phyloP scores from a whole-genome alignment of 306 rosid genomes.

The Ormosia emarginata region DNA sequence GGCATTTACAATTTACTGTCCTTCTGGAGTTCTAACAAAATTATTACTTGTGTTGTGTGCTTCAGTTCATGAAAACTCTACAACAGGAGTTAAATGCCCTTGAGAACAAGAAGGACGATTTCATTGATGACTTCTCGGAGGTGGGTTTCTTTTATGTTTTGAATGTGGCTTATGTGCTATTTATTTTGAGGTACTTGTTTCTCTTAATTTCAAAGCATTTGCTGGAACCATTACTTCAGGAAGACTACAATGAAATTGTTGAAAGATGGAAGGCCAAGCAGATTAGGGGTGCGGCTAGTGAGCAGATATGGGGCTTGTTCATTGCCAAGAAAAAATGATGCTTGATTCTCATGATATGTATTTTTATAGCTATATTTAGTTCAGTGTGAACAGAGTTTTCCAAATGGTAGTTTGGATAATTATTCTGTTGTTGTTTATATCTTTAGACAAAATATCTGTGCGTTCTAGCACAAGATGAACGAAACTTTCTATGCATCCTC shows the following conservation, averaged over 20 bases:
- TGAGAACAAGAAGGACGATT: constrained; percentile 60
- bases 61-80: constrained; percentile 70
- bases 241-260: constrained; percentile 50
- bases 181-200: not conserved
- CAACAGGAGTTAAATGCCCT: constrained; percentile 55
- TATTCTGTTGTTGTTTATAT: not conserved
- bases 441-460: not conserved
- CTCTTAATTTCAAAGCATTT: not conserved
- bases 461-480: not conserved
- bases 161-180: not conserved
- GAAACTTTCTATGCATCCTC: not conserved
- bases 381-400: not conserved
- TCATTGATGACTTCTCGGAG: constrained; percentile 70
- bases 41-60: constrained; percentile 17
- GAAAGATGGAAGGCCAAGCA: constrained; percentile 64
- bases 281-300: constrained; percentile 51
- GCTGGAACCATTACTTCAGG: constrained; percentile 30
- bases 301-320: constrained; percentile 69
- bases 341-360: not conserved
- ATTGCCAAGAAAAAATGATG: constrained; percentile 69
- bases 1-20: not conserved
- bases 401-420: constrained; percentile 1
- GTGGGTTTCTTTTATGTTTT: constrained; percentile 32
- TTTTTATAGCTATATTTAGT: not conserved
- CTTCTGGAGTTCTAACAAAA: not conserved